phyloP scores from a whole-genome alignment of 768 basidiomycete genomes.

The Termitomyces sp. region DNA sequence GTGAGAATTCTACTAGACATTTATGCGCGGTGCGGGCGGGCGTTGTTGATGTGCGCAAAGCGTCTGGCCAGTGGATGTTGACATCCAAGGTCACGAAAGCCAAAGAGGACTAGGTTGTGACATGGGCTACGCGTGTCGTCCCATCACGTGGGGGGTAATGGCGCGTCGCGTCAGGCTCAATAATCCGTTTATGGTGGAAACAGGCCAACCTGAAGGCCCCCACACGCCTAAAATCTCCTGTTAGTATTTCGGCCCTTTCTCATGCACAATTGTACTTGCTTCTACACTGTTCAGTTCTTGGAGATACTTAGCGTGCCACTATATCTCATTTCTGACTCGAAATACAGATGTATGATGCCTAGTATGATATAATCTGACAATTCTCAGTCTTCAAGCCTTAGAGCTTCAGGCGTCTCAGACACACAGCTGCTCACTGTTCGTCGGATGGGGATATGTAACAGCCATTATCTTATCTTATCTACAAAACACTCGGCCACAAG shows the following conservation, averaged over 20 bases:
- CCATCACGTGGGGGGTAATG: not conserved
- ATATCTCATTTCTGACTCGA: not conserved
- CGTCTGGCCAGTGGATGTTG: conserved; percentile 6
- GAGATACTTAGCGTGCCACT: not conserved
- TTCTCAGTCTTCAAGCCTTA: not conserved
- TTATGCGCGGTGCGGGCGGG: not conserved
- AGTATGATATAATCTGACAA: not conserved
- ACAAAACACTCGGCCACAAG: not conserved
- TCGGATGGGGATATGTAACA: not conserved
- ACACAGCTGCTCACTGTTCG: not conserved
- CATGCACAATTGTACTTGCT: not conserved
- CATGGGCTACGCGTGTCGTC: not conserved
- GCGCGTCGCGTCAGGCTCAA: not conserved
- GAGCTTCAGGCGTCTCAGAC: too few species aligned
- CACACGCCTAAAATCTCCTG: not conserved
- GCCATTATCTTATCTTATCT: conserved; percentile 8
- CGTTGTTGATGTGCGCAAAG: conserved; percentile 5
- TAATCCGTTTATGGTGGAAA: not conserved
- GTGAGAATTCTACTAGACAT: not conserved
- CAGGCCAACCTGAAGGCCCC: not conserved
- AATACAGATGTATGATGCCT: not conserved
- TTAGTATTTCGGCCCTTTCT: not conserved
- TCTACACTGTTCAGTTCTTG: not conserved
- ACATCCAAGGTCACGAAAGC: not conserved
- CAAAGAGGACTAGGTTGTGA: not conserved